phyloP scores from a whole-genome alignment of 176 grass and related monocot genomes.

The Triticum aestivum region IWGSC_CS_RefSeq_v2.1 NC_057796.1:24109801-24110300 shows the following conservation, averaged over 20 bases:
- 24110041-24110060: constrained; percentile 4
- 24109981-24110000: constrained; percentile 15
- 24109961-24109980: constrained; percentile 35
- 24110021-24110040: neutral
- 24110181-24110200: constrained; percentile 8
- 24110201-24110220: neutral
- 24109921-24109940: neutral
- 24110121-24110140: constrained; percentile 16
- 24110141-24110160: constrained; percentile 27
- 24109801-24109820: constrained; percentile 37
- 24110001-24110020: constrained; percentile 10
- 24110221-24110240: constrained; percentile 24
- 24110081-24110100: neutral
- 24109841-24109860: constrained; percentile 21
- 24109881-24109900: constrained; percentile 29
- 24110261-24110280: constrained; percentile 8
- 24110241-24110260: neutral
- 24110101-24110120: neutral
- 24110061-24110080: constrained; percentile 7
- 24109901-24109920: constrained; percentile 21
- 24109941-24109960: neutral
- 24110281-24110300: constrained; percentile 19
- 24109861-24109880: constrained; percentile 20
- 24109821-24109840: constrained; percentile 7
- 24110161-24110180: constrained; percentile 23